phyloP scores from a whole-genome alignment of 441 rosid species.

The Euphorbia schlechtendalii region DNA sequence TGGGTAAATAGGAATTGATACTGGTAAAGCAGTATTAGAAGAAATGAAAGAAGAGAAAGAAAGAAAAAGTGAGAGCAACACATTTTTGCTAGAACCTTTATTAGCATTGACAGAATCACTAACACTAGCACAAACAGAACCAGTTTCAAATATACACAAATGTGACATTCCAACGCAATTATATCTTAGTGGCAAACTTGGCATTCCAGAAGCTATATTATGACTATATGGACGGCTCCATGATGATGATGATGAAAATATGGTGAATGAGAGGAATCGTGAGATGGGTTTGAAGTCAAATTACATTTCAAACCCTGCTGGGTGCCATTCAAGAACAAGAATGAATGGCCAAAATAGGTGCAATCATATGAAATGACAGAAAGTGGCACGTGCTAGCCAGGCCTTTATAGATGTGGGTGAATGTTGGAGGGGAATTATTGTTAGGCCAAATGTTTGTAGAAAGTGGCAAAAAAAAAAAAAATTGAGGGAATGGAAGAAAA shows the following conservation, averaged over 20 bases:
- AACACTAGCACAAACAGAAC: constrained; percentile 46
- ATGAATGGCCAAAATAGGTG: background rate
- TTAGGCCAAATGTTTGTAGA: constrained; percentile 15
- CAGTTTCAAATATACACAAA: constrained; percentile 54
- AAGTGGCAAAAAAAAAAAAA: background rate
- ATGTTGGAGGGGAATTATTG: constrained; percentile 2
- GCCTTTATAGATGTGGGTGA: background rate
- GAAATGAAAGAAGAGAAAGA: constrained; percentile 55
- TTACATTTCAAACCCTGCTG: constrained; percentile 10
- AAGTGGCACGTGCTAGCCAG: background rate
- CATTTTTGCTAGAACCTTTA: constrained; percentile 65
- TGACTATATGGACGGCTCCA: constrained; percentile 46
- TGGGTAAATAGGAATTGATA: constrained; percentile 56
- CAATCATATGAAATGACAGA: constrained; percentile 5
- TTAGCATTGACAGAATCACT: constrained; percentile 61
- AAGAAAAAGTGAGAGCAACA: constrained; percentile 34
- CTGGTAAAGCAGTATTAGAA: constrained; percentile 55
- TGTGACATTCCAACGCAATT: constrained; percentile 59
- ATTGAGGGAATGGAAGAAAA: no score
- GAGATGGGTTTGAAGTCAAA: constrained; percentile 10
- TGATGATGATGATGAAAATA: constrained; percentile 9
- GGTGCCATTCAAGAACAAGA: constrained; percentile 9
- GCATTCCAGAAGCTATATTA: constrained; percentile 57
- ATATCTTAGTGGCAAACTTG: constrained; percentile 56
- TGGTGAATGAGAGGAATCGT: constrained; percentile 1